These are phyloP conservation scores for Ustilago loliicola DNA, from an alignment of 1,284 basidiomycete genomes.

Conservation along the genomic window DNA sequence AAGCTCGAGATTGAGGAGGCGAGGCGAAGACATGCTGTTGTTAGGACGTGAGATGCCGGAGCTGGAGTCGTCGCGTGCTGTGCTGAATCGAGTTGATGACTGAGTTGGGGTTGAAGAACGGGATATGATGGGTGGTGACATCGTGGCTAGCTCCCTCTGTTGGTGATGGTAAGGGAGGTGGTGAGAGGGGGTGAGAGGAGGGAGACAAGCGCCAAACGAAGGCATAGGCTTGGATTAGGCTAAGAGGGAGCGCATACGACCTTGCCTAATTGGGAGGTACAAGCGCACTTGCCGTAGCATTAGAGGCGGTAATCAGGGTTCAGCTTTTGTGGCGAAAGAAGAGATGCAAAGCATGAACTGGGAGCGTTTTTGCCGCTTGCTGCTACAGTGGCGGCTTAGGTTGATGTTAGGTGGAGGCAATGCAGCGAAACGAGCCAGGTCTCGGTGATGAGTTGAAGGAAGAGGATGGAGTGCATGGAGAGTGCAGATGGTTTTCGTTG, in stretches of 20 bases:
- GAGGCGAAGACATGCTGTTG: constrained; percentile 28
- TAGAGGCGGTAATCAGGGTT: constrained; percentile 6
- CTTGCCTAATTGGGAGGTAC: constrained; percentile 21
- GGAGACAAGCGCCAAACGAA: not conserved
- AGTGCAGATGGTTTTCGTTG: constrained; percentile 10
- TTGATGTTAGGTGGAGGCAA: too few relatives aligned
- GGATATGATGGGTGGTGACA: constrained; percentile 33
- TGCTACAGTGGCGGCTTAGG: not conserved
- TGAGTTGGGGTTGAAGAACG: not conserved
- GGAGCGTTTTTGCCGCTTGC: not conserved
- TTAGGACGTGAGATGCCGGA: constrained; percentile 32
- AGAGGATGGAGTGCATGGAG: constrained; percentile 7
- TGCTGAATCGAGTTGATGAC: constrained; percentile 13
- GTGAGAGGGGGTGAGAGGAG: not conserved
- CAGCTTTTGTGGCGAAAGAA: not conserved
- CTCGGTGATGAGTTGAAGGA: not conserved
- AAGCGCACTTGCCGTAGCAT: constrained; percentile 15
- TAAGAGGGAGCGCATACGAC: constrained; percentile 8
- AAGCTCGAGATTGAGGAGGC: constrained; percentile 23
- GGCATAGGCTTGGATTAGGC: not conserved
- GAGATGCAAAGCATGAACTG: not conserved
- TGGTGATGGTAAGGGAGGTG: not conserved
- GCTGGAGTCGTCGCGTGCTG: constrained; percentile 26
- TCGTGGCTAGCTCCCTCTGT: constrained; percentile 14
- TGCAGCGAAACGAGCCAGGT: not conserved